Evolutionary conservation across 495 filamentous ascomycete species (phyloP), one percentile per base, ranked within the genome.

Genomic region (Lasiosphaeris hirsuta): DNA sequence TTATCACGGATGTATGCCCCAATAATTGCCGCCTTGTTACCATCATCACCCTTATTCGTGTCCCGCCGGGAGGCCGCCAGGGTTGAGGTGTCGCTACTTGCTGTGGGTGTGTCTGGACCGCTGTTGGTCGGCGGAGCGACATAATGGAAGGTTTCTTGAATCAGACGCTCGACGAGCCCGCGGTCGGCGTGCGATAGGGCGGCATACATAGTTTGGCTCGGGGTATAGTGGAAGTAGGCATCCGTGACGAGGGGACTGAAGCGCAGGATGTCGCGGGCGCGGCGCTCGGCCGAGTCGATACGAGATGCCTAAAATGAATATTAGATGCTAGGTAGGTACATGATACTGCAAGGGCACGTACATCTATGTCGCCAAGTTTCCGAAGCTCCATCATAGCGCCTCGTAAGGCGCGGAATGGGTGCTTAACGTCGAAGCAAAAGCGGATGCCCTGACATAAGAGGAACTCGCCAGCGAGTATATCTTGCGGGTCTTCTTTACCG

Each of bases 161-260:
- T 80, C 66, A 95, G 88, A 59, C 86, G 86, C 60, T 83, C 74
- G 1, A 85, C 81, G 11, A 97, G 75, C 5, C 83, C 86, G 38
- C 77, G 74, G 65, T 98, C 94, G 0, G 84, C 88, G 52, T 92
- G 74, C 11, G 84, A 75, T 30, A 97, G 74, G 0, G 92, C 84
- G 0, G 90, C 84, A 15, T 96, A 78, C 86, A 90, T 92, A 68
- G 97, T 94, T 70, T 98, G 94, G 11, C 88, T 87, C 0, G 94
- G 95, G 3, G 95, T 96, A 73, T 90, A 97, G 65, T 96, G 86
- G 76, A 97, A 96, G 74, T 97, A 97, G 17, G 81, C 91, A 65
- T 98, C 94, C 23, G 93, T 93, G 61, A 96, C 81, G 41, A 94
- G 75, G 1, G 91, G 89, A 47, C 88, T 86, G 42, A 82, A 85